Base-by-base conservation (phyloP, 2,329 filamentous ascomycete species). In the Monosporascus ibericus region DNA sequence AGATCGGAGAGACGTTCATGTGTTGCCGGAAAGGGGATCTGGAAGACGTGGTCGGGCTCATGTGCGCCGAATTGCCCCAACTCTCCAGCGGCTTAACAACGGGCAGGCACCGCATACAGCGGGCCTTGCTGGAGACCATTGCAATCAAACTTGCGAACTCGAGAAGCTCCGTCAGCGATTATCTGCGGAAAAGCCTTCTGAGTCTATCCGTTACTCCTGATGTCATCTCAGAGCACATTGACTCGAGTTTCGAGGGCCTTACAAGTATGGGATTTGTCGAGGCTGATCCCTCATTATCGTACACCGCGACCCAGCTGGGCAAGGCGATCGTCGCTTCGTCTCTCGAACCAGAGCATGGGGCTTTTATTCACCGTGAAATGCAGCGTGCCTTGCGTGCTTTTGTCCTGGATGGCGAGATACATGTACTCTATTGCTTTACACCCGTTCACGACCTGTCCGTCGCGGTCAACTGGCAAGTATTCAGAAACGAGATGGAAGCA, bases 331-430 rank as follows among this genome's bases (percentile, higher is more conserved):
- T 91, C 24, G 81, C 84, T 9, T 88, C 87, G 3, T 83, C 84
- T 1, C 78, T 92, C 37, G 81, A 87, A 48, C 88, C 87, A 0
- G 85, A 89, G 53, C 87, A 91, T 60, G 88, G 88, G 0, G 69
- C 88, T 1, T 91, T 90, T 60, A 77, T 91, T 18, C 75, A 90
- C 59, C 75, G 81, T 46, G 88, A 92, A 66, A 74, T 91, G 47
- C 76, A 77, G 52, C 79, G 79, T 58, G 85, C 87, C 0, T 74
- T 91, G 3, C 75, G 79, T 55, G 85, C 85, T 1, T 91, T 92
- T 62, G 88, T 90, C 14, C 85, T 92, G 80, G 87, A 91, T 62
- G 85, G 86, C 4, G 88, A 92, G 56, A 85, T 92, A 83, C 88
- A 91, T 61, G 79, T 89, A 14, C 77, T 90, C 47, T 92, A 91